Conservation (phyloP, 768 basidiomycete genomes). For the Clitopilus passeckerianus region DNA sequence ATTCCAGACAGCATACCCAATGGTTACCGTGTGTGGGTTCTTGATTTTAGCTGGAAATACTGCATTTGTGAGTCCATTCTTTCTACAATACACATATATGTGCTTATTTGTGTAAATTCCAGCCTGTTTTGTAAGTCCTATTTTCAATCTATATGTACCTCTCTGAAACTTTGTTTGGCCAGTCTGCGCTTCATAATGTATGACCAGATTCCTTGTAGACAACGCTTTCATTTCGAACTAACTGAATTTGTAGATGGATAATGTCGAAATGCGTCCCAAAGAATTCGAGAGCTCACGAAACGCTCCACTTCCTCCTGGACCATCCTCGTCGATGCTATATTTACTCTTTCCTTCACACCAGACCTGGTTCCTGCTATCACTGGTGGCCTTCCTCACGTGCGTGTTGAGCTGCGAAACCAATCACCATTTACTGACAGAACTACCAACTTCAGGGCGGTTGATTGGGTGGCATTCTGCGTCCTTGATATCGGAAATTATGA, state of each 20-base stretch:
- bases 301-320: slow-evolving; percentile 87
- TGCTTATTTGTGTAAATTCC: slow-evolving; percentile 24
- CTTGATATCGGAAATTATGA: slow-evolving; percentile 78
- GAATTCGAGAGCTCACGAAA: slow-evolving; percentile 64
- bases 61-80: slow-evolving; percentile 63
- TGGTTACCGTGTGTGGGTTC: slow-evolving; percentile 68
- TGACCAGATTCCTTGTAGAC: slow-evolving; percentile 18
- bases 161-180: background rate
- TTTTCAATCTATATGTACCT: background rate
- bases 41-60: slow-evolving; percentile 92
- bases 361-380: slow-evolving; percentile 81
- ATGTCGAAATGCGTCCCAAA: slow-evolving; percentile 56
- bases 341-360: slow-evolving; percentile 89
- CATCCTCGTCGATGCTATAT: slow-evolving; percentile 92
- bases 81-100: slow-evolving; percentile 76
- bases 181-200: slow-evolving; percentile 84
- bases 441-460: slow-evolving; percentile 49
- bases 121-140: slow-evolving; percentile 82
- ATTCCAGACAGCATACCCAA: slow-evolving; percentile 80
- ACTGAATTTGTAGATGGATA: slow-evolving; percentile 54
- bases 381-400: slow-evolving; percentile 70
- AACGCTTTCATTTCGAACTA: background rate
- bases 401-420: slow-evolving; percentile 15
- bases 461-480: slow-evolving; percentile 89
- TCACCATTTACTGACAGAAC: too few species aligned